Conservation (phyloP, 1,284 basidiomycete genomes). For the Schizopora paradoxa region DNA sequence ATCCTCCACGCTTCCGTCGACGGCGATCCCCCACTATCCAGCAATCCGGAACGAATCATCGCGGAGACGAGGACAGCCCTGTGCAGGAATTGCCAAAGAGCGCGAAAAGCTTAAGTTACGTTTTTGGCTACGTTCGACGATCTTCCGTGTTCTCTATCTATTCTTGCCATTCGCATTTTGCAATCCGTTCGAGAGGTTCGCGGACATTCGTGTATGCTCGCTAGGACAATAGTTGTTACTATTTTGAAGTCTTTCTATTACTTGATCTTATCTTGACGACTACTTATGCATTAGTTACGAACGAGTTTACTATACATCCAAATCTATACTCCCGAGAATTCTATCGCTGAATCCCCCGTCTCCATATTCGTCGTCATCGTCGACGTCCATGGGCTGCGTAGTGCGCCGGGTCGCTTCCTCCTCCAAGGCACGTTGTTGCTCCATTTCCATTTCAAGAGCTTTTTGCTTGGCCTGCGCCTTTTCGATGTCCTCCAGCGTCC, state of each 20-base stretch:
- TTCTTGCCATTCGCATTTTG: no score
- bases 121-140: not conserved
- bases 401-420: slow-evolving; percentile 23
- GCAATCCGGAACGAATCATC: slow-evolving; percentile 14
- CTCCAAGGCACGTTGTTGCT: slow-evolving; percentile 28
- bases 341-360: slow-evolving; percentile 71
- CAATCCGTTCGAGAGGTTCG: no score
- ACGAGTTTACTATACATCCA: slow-evolving; percentile 29
- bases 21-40: slow-evolving; percentile 1
- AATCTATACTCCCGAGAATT: slow-evolving; percentile 56
- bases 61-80: no score
- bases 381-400: slow-evolving; percentile 28
- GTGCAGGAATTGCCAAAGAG: no score
- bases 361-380: slow-evolving; percentile 57
- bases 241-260: not conserved
- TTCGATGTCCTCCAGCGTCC: slow-evolving; percentile 86
- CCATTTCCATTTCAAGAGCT: slow-evolving; percentile 45
- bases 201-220: not conserved
- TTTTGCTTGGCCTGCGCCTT: slow-evolving; percentile 76
- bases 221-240: not conserved
- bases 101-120: slow-evolving; percentile 5
- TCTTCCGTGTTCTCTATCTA: no score
- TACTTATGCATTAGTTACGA: not conserved
- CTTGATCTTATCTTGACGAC: slow-evolving; percentile 3
- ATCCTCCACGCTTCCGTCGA: not conserved